Conservation (phyloP, 1,284 basidiomycete species). For the Naganishia sp. region DNA sequence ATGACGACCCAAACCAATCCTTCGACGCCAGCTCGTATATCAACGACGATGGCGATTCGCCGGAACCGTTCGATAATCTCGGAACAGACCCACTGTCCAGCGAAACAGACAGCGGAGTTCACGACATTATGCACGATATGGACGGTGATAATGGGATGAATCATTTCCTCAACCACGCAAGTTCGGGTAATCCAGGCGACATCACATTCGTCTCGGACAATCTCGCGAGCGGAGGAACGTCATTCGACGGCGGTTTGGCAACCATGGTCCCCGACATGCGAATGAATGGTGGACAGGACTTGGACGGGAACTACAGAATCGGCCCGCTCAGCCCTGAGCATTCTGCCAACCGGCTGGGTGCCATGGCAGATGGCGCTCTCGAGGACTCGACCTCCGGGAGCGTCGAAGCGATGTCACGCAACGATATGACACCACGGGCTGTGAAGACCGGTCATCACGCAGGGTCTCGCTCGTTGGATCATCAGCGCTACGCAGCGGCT, state of each 20-base stretch:
- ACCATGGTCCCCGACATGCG: not conserved
- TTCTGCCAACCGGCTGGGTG: not conserved
- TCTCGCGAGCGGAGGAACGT: not conserved
- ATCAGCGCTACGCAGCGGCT: conserved; percentile 19
- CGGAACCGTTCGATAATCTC: conserved; percentile 14
- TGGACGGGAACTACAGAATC: conserved; percentile 3
- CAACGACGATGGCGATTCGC: conserved; percentile 27
- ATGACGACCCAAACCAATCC: conserved; percentile 19
- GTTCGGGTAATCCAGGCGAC: conserved; percentile 8
- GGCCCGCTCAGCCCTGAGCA: not conserved
- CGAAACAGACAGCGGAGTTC: conserved; percentile 12
- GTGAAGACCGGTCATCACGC: not conserved
- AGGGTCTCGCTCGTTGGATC: conserved; percentile 6
- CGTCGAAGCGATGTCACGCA: not conserved
- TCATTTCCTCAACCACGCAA: conserved; percentile 12
- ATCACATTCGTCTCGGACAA: conserved; percentile 19
- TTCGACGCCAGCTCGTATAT: conserved; percentile 27
- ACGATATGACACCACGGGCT: conserved; percentile 13
- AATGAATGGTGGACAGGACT: not conserved
- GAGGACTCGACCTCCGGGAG: not conserved
- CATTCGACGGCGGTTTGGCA: not conserved
- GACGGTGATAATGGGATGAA: not conserved
- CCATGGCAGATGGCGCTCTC: too few relatives aligned
- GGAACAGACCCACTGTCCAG: conserved; percentile 7
- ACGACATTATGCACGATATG: conserved; percentile 19